Base-by-base conservation (phyloP, 331 rosid species). In the Malus hybrid region DNA sequence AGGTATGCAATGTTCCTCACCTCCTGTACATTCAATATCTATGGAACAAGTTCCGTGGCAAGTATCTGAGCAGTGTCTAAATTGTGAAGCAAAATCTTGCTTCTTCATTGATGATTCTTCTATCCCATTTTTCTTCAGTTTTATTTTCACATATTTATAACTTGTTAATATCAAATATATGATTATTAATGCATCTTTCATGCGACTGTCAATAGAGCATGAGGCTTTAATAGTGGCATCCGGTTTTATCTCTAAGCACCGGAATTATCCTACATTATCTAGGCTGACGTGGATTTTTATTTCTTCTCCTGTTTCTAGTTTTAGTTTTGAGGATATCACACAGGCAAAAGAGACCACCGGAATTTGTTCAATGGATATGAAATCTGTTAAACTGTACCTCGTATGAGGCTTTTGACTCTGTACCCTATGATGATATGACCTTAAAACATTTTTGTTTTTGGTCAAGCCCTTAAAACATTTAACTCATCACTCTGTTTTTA, bases 1-100 rank as follows among this genome's bases (percentile, higher is more conserved):
- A 87, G 91, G 91, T 87, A 70, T 19, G 72, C 32, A 34, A 48
- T 62, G 32, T 75, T 65, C 65, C 63, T 57, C 33, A 39, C 65
- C 64, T 48, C 10, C 54, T 68, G 19, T 28, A 39, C 28, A 9
- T 19, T 46, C 22, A 31, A 71, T 79, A 29, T 46, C 12, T 42
- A 42, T 56, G 29, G 8, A 15, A 34, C 55, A 2, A 20, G 18
- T 73, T 73, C 60, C 0, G 2, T 62, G 14, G 36, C 36, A 62
- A 62, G 67, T 8, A 1, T 39, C 11, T 39, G 46, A 39, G 46
- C 13, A 10, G 46, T 39, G 46, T 39, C 46, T 39, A 10, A 39
- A 39, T 14, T 28, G 24, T 42, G 36, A n/a, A 59, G 12, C 20
- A 60, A 72, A 57, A 20, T 31, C 13, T 48, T 52, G 28, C 31